phyloP scores from a whole-genome alignment of 1,139 yeast species.

The Debaryomyces sp. region DNA sequence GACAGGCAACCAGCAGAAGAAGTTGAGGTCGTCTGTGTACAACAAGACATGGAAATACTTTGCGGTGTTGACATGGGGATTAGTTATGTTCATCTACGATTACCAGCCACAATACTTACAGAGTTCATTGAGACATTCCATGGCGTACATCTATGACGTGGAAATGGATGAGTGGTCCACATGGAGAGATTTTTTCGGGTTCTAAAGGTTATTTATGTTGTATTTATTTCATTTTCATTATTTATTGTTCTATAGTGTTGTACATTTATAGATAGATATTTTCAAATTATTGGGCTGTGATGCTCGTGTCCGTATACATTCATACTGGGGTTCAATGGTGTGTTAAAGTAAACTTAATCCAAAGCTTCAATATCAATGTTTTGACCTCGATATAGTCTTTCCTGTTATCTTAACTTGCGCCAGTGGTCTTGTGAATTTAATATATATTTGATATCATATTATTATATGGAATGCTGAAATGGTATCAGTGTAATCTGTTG shows the following conservation, averaged over 20 bases:
- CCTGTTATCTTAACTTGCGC: too few species aligned
- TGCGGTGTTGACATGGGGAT: constrained; percentile 75
- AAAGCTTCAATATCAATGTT: not conserved
- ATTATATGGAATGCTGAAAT: too few species aligned
- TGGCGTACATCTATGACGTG: constrained; percentile 71
- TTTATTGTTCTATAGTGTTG: not conserved
- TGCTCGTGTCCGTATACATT: not conserved
- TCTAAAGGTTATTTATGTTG: constrained; percentile 16
- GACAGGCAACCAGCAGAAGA: constrained; percentile 34
- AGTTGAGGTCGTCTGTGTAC: constrained; percentile 37
- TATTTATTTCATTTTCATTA: not conserved
- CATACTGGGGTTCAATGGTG: too few species aligned
- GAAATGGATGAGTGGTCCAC: constrained; percentile 46
- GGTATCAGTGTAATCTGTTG: too few species aligned
- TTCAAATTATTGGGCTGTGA: not conserved
- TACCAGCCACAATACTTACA: constrained; percentile 66
- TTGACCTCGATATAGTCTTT: too few species aligned
- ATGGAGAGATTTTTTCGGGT: constrained; percentile 48
- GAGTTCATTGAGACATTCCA: constrained; percentile 65
- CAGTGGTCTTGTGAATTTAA: too few species aligned
- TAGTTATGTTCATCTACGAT: constrained; percentile 72
- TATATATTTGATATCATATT: too few species aligned
- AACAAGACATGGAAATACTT: constrained; percentile 62
- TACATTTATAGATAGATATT: not conserved
- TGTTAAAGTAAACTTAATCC: too few species aligned